Base-by-base conservation (phyloP, 257 asterid genomes). In the Eustoma russellianum region DNA sequence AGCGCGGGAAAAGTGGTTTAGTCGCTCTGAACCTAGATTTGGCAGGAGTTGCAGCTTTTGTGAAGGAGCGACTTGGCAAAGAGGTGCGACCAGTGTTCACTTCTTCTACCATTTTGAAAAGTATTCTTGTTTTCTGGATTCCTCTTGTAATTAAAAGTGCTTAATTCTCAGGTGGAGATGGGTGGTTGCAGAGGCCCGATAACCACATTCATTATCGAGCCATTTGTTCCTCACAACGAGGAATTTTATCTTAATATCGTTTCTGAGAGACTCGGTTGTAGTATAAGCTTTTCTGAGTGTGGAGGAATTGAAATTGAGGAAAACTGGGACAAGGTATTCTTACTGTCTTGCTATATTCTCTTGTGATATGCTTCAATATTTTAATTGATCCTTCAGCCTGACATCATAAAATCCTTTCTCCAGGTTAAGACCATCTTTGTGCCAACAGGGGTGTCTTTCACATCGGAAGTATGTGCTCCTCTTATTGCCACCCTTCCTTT, bases 291-390 rank as follows among this genome's bases (percentile, higher is more conserved):
- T 67, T 90, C 95, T 0, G 97, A 90, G 50, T 90, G 95, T 28
- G 95, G 95, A 66, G 95, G 97, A 73, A 79, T 90, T 48, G 97
- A 90, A 12, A 90, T 90, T 19, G 97, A 90, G 74, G 95, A 90
- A 75, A 90, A 90, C 66, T 90, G 97, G 95, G 97, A 90, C 65
- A 90, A 90, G 96, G 94, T 87, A 64, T 28, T 16, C 9, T 5
- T 51, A 41, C 30, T 43, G 50, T 14, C 5, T 18, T 30, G 28
- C 15, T 40, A 9, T 19, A 15, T 17, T 51, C 30, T 35, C 13
- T 17, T 58, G 7, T 15, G 41, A 41, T 38, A 33, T 40, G 46
- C 55, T 33, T 18, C 12, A 46, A 50, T 17, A 62, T 38, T 62
- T 46, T 33, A 13, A 16, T 38, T 15, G 13, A 13, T 40, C 16